Evolutionary conservation across 352 stramenopile species (phyloP), one percentile per base, ranked within the genome.

Genomic region (Phytophthora colocasiae): DNA sequence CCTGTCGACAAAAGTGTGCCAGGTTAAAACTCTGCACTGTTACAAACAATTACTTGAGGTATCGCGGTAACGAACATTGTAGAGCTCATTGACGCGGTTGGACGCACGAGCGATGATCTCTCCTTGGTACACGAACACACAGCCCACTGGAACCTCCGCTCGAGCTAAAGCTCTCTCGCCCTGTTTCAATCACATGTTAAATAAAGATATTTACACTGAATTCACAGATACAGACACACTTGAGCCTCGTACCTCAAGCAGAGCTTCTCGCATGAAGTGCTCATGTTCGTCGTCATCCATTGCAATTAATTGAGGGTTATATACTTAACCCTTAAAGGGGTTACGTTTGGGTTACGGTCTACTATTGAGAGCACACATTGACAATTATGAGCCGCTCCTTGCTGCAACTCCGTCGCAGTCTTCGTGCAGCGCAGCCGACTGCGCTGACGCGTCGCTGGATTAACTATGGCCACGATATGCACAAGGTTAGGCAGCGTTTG

Each of bases 131-230:
- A 98, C 90, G 58, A 98, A 97, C n/a, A 98, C 92, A 45, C 87
- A 96, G 12, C 92, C 93, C 32, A 98, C 93, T 1, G 93, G 92
- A 24, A 98, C 92, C 79, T 98, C 93, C 9, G 86, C 80, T 36
- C 88, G 73, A 29, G 53, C 66, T 53, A 97, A 63, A 6, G 92
- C 93, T 15, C 75, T 77, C 66, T 96, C 80, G 15, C 85, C 92
- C 90, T 97, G 53, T 52, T 34, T 17, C 34, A 63, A 22, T 17
- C 40, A 49, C n/a, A 27, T 10, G 2, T 53, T 40, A 48, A 24
- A 47, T 52, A 19, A 15, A 8, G 41, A 17, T 19, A 38, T 8
- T 14, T 38, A 6, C 7, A 45, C 6, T 14, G 38, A 10, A 34
- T 34, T 26, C 26, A 39, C 27, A 39, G 19, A 24, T 57, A 24